Evolutionary conservation across 2,329 filamentous ascomycete species (phyloP).

Genomic region (Laburnicola sp.): DNA sequence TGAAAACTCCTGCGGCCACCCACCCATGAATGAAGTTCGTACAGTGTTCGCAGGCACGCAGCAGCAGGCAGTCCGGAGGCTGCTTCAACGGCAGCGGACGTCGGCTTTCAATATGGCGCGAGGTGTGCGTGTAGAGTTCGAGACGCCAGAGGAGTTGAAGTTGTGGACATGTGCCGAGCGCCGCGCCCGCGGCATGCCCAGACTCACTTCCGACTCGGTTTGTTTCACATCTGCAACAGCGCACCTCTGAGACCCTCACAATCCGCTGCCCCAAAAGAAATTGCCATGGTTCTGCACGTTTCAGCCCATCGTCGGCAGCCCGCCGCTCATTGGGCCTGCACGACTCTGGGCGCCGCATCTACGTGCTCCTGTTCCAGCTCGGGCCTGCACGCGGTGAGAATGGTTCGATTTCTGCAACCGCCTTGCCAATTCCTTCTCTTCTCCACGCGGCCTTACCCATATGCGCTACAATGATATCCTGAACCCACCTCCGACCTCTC

Average conservation of each 20-base stretch:
- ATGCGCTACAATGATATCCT: conserved; percentile 36
- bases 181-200: neutral
- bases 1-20: neutral
- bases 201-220: conserved; percentile 21
- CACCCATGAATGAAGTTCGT: neutral
- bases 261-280: conserved; percentile 25
- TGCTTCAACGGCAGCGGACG: neutral
- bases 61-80: neutral
- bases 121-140: conserved; percentile 7
- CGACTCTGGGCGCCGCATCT: conserved; percentile 30
- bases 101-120: conserved; percentile 2
- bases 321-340: conserved; percentile 30
- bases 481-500: conserved; percentile 21
- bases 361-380: conserved; percentile 38
- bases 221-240: conserved; percentile 24
- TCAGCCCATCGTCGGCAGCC: conserved; percentile 24
- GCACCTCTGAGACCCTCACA: conserved; percentile 37
- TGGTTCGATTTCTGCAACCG: conserved; percentile 43
- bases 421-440: conserved; percentile 32
- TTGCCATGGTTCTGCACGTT: conserved; percentile 34
- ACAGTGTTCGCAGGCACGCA: neutral
- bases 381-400: conserved; percentile 24
- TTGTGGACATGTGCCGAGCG: conserved; percentile 17
- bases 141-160: conserved; percentile 7
- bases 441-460: conserved; percentile 38